These are phyloP conservation scores for Penicillium mononematosum DNA, from an alignment of 495 filamentous ascomycete genomes.

Conservation along the genomic window DNA sequence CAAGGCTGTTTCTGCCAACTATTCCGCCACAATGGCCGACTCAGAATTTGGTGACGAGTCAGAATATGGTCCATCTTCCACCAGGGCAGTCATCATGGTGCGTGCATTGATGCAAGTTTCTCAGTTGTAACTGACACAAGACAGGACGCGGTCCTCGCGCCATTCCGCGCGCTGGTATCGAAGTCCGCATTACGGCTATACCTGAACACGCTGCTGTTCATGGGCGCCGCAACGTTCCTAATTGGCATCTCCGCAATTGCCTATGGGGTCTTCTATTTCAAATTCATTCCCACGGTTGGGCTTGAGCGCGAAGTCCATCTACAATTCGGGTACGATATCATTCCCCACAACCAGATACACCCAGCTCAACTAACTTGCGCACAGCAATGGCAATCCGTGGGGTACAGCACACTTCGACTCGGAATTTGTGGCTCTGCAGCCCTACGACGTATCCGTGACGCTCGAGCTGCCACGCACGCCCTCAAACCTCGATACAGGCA, in stretches of 20 bases:
- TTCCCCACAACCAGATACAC: neutral
- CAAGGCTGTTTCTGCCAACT: conserved; percentile 12
- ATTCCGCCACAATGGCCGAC: conserved; percentile 26
- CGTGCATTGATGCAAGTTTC: conserved; percentile 1
- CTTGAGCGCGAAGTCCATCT: conserved; percentile 69
- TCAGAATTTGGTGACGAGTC: conserved; percentile 32
- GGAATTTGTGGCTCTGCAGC: conserved; percentile 44
- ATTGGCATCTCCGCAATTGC: conserved; percentile 61
- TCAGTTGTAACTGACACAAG: conserved; percentile 16
- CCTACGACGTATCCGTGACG: conserved; percentile 68
- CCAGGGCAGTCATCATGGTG: conserved; percentile 16
- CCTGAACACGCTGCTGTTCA: conserved; percentile 64
- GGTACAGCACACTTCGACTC: conserved; percentile 42
- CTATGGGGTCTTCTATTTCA: conserved; percentile 77
- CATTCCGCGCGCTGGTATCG: conserved; percentile 54
- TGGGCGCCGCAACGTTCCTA: conserved; percentile 56
- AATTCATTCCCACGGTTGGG: conserved; percentile 72
- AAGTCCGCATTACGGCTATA: conserved; percentile 69
- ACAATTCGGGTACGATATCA: conserved; percentile 65
- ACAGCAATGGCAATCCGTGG: conserved; percentile 44
- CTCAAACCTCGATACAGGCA: conserved; percentile 59
- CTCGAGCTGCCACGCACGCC: conserved; percentile 68
- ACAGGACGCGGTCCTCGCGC: conserved; percentile 35
- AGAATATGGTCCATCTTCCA: conserved; percentile 22
- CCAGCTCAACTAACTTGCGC: conserved; percentile 4